Percentiles rank a stretch among this genome's conserved stretches.
phyloP scores from a whole-genome alignment of 1,139 yeast species.

The Yamadazyma dendronema region DNA sequence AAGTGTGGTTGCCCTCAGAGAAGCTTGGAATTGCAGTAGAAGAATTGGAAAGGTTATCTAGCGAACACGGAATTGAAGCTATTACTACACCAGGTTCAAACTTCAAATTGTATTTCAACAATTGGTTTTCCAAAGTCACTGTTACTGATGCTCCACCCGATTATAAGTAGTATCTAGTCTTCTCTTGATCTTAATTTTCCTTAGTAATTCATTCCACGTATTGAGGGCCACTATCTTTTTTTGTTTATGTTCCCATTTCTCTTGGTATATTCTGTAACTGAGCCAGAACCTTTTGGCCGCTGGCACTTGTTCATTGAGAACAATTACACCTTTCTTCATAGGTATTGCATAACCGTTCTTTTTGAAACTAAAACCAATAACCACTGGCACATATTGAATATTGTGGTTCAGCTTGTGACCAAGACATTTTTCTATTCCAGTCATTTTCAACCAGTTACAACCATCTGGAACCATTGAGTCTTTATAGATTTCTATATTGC shows the following conservation, averaged over 20 bases:
- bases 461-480: constrained; percentile 33
- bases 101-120: constrained; percentile 17
- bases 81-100: constrained; percentile 31
- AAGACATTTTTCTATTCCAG: constrained; percentile 25
- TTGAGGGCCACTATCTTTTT: constrained; percentile 10
- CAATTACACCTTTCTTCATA: constrained; percentile 29
- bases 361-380: constrained; percentile 31
- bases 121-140: constrained; percentile 16
- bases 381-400: constrained; percentile 33
- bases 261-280: constrained; percentile 19
- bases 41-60: constrained; percentile 13
- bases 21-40: constrained; percentile 16
- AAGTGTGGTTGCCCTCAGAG: constrained; percentile 36
- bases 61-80: constrained; percentile 18
- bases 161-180: constrained; percentile 24
- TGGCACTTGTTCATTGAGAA: constrained; percentile 19
- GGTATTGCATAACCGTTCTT: constrained; percentile 32
- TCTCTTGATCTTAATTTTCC: constrained; percentile 20
- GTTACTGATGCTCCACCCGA: constrained; percentile 40
- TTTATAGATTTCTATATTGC: constrained; percentile 35
- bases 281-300: constrained; percentile 30
- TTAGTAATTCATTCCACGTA: constrained; percentile 25
- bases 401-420: constrained; percentile 10
- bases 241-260: constrained; percentile 7
- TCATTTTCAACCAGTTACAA: constrained; percentile 29